Percentiles rank a stretch among this genome's conserved stretches.
These are phyloP conservation scores for Hymenoscyphus repandus DNA, from an alignment of 2,329 filamentous ascomycete species.

Conservation along the genomic window DNA sequence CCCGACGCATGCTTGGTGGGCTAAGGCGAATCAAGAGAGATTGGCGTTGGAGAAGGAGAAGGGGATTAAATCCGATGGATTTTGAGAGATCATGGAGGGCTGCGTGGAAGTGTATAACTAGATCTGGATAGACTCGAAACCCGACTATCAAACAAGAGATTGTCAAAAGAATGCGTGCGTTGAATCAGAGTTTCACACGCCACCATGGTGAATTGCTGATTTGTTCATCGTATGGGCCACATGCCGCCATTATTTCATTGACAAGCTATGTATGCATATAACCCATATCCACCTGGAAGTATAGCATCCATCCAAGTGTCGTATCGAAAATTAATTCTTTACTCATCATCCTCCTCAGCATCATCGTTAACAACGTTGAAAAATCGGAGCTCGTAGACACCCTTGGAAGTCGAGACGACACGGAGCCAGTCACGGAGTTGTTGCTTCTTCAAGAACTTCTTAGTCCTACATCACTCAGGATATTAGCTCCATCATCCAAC, in stretches of 20 bases:
- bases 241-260: constrained; percentile 12
- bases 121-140: no score
- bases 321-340: constrained; percentile 42
- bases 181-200: no score
- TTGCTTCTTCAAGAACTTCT: constrained; percentile 99
- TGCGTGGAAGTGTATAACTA: neutral
- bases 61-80: constrained; percentile 26
- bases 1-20: constrained; percentile 53
- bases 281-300: constrained; percentile 1
- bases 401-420: constrained; percentile 95
- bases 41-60: constrained; percentile 30
- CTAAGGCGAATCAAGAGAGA: constrained; percentile 41
- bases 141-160: no score
- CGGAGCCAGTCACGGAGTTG: constrained; percentile 99
- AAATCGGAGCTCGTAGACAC: constrained; percentile 99
- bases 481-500: constrained; percentile 21
- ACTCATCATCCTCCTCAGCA: constrained; percentile 97
- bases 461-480: constrained; percentile 59
- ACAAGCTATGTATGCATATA: constrained; percentile 12
- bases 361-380: constrained; percentile 99
- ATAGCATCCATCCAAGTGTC: constrained; percentile 5
- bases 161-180: no score
- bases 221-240: constrained; percentile 1
- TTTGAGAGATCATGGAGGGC: constrained; percentile 9
- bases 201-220: no score